Percentiles rank a stretch among this genome's conserved stretches.
Evolutionary conservation across 148 eudicot species (phyloP).

Genomic region (Beta vulgaris): DNA sequence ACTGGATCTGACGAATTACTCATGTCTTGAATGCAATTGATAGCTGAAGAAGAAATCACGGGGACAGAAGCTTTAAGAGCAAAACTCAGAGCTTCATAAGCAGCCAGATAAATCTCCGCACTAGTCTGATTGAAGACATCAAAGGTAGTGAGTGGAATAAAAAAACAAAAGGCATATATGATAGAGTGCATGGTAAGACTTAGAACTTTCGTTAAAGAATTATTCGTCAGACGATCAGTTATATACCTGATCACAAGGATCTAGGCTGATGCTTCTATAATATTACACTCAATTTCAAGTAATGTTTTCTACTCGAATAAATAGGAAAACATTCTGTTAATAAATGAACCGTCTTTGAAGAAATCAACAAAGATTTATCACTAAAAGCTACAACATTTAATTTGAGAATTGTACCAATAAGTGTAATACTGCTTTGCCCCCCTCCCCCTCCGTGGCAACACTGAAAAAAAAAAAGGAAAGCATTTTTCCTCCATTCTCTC

Average conservation of each 20-base stretch:
- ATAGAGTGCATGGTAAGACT: background rate
- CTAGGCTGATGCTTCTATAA: background rate
- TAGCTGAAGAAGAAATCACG: constrained; percentile 43
- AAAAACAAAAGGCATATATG: background rate
- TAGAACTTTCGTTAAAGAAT: background rate
- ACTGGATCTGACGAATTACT: constrained; percentile 26
- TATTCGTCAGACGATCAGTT: background rate
- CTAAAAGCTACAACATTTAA: too few relatives aligned
- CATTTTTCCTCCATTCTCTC: too few relatives aligned
- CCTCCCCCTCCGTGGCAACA: too few relatives aligned
- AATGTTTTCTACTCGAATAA: background rate
- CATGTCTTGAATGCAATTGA: constrained; percentile 37
- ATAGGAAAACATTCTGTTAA: too few relatives aligned
- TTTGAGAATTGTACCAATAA: too few relatives aligned
- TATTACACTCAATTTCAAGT: background rate
- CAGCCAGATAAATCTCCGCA: constrained; percentile 74
- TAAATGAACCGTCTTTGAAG: too few relatives aligned
- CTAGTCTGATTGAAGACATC: constrained; percentile 44
- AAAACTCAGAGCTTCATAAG: constrained; percentile 70
- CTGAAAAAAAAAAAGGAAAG: too few relatives aligned
- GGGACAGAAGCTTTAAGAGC: constrained; percentile 53
- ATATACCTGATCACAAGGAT: background rate
- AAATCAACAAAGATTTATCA: too few relatives aligned
- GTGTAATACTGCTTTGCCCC: too few relatives aligned
- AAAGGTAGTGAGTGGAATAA: constrained; percentile 18